Evolutionary conservation across 1,284 basidiomycete genomes (phyloP), one percentile per base, ranked within the genome.

Genomic region (Mycosarcoma mackinlayi): DNA sequence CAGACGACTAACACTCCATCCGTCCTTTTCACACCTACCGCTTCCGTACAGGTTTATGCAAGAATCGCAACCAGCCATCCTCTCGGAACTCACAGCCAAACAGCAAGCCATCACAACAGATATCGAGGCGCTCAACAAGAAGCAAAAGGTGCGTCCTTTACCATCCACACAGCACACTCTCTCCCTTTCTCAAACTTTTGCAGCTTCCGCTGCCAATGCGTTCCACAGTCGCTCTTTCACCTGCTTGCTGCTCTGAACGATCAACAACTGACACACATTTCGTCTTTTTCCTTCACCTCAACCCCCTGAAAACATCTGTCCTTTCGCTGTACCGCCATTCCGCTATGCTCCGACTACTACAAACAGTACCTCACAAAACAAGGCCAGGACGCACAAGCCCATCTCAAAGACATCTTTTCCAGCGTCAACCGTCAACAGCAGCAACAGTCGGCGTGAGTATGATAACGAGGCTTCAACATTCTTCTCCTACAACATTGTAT

Each of bases 321-420:
- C n/a, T n/a, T n/a, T n/a, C n/a, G n/a, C n/a, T n/a, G n/a, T n/a
- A n/a, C n/a, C n/a, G n/a, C n/a, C n/a, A n/a, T n/a, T n/a, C 27
- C 10, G 27, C 25, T 19, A 19, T 19, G 16, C n/a, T 19, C 35
- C 40, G 16, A n/a, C 6, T 16, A 16, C 14, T 28, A 5, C 18
- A 21, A 23, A 48, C 47, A 70, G 62, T 71, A 71, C 42, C 62
- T 71, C 23, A 51, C 58, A 62, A 71, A 71, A 52, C 68, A 71
- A 44, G 47, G 41, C 19, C 33, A 54, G 18, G 68, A 71, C 50
- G 68, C 68, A 25, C 68, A 71, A 54, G 53, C 68, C 25, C 68
- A 71, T 18, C 58, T 71, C 47, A 71, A 66, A 52, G 68, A 71
- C 45, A 71, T 71, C 23, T 71, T 71, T 14, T 55, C 50, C 47